These are phyloP conservation scores for Dujonia santamariae DNA, from an alignment of 1,139 yeast genomes.

Conservation along the genomic window DNA sequence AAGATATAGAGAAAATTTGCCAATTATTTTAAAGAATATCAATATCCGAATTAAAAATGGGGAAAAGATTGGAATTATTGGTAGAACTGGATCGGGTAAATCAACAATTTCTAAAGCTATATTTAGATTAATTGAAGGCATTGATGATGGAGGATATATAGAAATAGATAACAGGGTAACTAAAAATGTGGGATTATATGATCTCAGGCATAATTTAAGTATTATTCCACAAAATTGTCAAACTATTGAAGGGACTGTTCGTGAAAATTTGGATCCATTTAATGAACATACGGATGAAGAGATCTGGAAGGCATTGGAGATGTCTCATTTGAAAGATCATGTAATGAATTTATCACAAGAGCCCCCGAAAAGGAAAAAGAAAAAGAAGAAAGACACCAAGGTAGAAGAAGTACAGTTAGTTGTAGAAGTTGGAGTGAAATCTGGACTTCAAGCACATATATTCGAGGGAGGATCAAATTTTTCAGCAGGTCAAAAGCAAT, in stretches of 20 bases:
- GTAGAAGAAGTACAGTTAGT: not conserved
- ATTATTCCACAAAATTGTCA: conserved; percentile 31
- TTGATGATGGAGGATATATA: conserved; percentile 25
- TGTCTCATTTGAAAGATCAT: conserved; percentile 27
- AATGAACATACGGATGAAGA: conserved; percentile 19
- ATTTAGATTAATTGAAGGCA: conserved; percentile 26
- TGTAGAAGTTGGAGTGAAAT: conserved; percentile 10
- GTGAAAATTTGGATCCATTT: conserved; percentile 28
- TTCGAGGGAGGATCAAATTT: conserved; percentile 18
- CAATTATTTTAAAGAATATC: conserved; percentile 22
- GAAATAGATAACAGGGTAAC: conserved; percentile 24
- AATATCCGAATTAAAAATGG: conserved; percentile 17
- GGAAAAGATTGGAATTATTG: conserved; percentile 29
- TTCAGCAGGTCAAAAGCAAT: conserved; percentile 20
- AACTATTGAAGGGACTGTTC: conserved; percentile 25
- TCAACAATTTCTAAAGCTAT: conserved; percentile 26
- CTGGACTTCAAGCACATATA: conserved; percentile 20
- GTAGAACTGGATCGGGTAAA: conserved; percentile 31
- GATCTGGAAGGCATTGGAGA: conserved; percentile 24
- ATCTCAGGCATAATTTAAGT: conserved; percentile 23
- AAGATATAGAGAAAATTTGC: conserved; percentile 23
- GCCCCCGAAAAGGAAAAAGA: conserved; percentile 14
- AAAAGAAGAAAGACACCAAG: conserved; percentile 12
- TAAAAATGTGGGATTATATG: conserved; percentile 21
- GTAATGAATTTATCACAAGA: conserved; percentile 22